A percentile compares a stretch with the other conserved stretches of the same genome.
Conservation (phyloP, 306 rosid species). For the Mimosa pudica region DNA sequence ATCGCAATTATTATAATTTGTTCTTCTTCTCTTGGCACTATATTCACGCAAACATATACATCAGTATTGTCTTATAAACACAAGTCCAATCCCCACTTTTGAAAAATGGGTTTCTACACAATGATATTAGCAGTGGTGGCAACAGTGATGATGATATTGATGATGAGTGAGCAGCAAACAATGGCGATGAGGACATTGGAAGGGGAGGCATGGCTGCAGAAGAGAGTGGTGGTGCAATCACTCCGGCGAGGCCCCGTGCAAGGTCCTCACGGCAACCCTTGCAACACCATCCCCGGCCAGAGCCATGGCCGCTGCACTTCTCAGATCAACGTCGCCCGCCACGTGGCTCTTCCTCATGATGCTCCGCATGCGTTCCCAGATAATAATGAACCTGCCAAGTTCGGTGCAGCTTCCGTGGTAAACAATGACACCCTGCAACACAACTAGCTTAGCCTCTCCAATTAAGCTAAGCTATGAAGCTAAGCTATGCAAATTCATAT, state of each 20-base stretch:
- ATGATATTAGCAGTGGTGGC: conserved; percentile 25
- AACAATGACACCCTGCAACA: neutral
- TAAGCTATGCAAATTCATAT: neutral
- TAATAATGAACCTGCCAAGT: neutral
- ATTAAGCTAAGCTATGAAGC: too few relatives aligned
- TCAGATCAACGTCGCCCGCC: conserved; percentile 29
- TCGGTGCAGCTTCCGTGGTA: conserved; percentile 17
- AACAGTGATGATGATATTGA: conserved; percentile 29
- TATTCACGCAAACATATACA: neutral
- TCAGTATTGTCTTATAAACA: neutral
- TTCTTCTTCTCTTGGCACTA: neutral
- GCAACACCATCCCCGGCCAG: conserved; percentile 44
- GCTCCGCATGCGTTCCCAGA: conserved; percentile 21
- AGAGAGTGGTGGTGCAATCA: conserved; percentile 15
- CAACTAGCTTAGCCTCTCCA: neutral
- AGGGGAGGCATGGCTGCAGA: conserved; percentile 35
- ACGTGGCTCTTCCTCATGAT: conserved; percentile 1
- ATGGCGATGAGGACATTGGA: conserved; percentile 33
- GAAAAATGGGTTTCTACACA: conserved; percentile 20
- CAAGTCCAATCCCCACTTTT: neutral
- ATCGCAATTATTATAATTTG: neutral
- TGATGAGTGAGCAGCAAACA: neutral
- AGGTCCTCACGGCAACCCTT: conserved; percentile 34
- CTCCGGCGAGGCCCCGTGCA: conserved; percentile 40
- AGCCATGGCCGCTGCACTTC: conserved; percentile 39